phyloP scores from a whole-genome alignment of 2,329 filamentous ascomycete species.

The Pyrenochaeta sp. region DNA sequence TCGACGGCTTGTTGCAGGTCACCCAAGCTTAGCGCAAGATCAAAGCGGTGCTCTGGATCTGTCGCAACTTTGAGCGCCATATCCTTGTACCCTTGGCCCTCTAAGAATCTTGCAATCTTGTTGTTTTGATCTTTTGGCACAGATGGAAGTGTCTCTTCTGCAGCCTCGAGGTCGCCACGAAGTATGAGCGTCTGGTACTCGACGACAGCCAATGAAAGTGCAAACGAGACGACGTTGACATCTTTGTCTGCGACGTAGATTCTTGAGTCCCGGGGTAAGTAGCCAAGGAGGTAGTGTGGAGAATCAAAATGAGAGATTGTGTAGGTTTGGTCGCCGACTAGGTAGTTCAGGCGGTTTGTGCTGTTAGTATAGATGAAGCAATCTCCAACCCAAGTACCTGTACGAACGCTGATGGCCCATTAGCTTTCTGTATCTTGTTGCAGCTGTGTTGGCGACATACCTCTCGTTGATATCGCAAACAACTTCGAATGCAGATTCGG shows the following conservation, averaged over 20 bases:
- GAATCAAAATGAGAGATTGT: conserved; percentile 97
- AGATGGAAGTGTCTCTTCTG: conserved; percentile 81
- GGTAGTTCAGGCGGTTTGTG: conserved; percentile 95
- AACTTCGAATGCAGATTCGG: conserved; percentile 94
- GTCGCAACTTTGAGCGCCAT: conserved; percentile 93
- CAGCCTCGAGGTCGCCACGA: conserved; percentile 90
- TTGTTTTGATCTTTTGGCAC: conserved; percentile 95
- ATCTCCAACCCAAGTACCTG: conserved; percentile 97
- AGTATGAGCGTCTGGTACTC: conserved; percentile 98
- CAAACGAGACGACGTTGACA: conserved; percentile 88
- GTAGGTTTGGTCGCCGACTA: conserved; percentile 97
- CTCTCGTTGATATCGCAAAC: conserved; percentile 94
- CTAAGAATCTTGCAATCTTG: conserved; percentile 96
- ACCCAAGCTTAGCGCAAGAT: conserved; percentile 83
- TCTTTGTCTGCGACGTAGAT: conserved; percentile 98
- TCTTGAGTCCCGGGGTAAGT: conserved; percentile 92
- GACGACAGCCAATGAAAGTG: conserved; percentile 88
- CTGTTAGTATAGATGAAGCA: conserved; percentile 99
- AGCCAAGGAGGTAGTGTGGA: conserved; percentile 92
- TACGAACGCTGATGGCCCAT: conserved; percentile 71
- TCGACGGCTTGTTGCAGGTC: conserved; percentile 86
- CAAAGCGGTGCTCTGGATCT: conserved; percentile 95
- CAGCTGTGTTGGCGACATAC: conserved; percentile 55
- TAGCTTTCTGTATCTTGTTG: conserved; percentile 13
- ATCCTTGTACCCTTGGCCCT: conserved; percentile 97